Percentiles rank a stretch among this genome's conserved stretches.
phyloP scores from a whole-genome alignment of 768 basidiomycete species.

The Leccinum arenicola region DNA sequence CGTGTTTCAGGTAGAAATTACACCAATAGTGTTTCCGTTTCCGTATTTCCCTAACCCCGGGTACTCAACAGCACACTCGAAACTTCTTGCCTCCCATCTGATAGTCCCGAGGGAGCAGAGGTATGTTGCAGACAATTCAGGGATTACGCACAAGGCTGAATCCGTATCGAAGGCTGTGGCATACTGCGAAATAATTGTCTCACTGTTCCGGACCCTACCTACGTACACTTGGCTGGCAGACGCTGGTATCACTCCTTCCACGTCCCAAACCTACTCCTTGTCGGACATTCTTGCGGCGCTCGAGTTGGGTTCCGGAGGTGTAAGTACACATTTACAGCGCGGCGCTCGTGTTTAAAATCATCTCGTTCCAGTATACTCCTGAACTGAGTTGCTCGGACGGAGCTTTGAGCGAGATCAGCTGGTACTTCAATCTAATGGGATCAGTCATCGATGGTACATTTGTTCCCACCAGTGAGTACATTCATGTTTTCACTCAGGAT shows the following conservation, averaged over 20 bases:
- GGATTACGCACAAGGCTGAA: not conserved
- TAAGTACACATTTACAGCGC: constrained; percentile 9
- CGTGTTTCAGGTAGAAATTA: constrained; percentile 35
- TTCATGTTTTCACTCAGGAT: not conserved
- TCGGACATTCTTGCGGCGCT: constrained; percentile 53
- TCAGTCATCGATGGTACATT: constrained; percentile 67
- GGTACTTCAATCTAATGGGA: constrained; percentile 64
- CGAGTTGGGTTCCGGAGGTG: constrained; percentile 50
- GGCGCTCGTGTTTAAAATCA: not conserved
- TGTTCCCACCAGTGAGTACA: constrained; percentile 51
- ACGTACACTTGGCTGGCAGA: constrained; percentile 70
- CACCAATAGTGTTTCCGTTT: not conserved
- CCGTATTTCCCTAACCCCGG: not conserved
- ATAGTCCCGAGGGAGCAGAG: constrained; percentile 60
- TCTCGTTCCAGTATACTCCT: constrained; percentile 42
- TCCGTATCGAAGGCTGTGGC: constrained; percentile 51
- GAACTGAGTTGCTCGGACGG: constrained; percentile 42
- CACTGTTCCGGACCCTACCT: constrained; percentile 62
- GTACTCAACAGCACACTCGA: constrained; percentile 49
- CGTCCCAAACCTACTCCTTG: constrained; percentile 54
- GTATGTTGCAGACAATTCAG: constrained; percentile 30
- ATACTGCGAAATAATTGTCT: constrained; percentile 59
- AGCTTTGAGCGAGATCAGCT: constrained; percentile 46
- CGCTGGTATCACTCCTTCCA: constrained; percentile 74
- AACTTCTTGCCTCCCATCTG: constrained; percentile 55